Base-by-base conservation (phyloP, 208 protist species). In the Naegleria fowleri region DNA sequence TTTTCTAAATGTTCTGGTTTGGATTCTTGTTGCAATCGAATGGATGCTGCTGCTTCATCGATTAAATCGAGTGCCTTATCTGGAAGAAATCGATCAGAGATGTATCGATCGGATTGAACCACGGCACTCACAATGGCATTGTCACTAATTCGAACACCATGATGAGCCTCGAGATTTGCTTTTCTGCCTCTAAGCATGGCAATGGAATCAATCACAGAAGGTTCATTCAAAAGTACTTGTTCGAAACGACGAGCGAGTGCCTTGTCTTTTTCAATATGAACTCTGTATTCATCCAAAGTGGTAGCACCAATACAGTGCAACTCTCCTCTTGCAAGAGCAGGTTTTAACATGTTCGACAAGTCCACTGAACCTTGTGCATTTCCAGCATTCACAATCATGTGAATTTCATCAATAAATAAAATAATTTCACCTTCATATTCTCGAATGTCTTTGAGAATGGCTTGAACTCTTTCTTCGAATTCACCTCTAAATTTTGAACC, bases 11-110 rank as follows among this genome's bases (percentile, higher is more conserved):
- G 92, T 93, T 99, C 98, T 0, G 98, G 98, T 93, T 99, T 98
- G 4, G 96, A 98, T 92, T 99, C 97, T 91, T 98, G 95, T 94
- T 98, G 95, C 76, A 99, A 93, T 48, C 96, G 94, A 91, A 98
- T 92, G 19, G 95, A 96, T 85, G 97, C 97, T 90, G 96, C 94
- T 1, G 98, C 98, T 93, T 99, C 99, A 92, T 99, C 98, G 41
- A 99, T 94, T 16, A 99, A 94, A 94, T 99, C 99, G 88, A 99
- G 99, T 2, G 98, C 98, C 94, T 99, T 99, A 94, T 99, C 99
- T 15, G 99, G 99, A 43, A 99, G 95, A 90, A 98, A 98, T 19
- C 98, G 94, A 51, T 98, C 95, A 9, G 96, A 95, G 83, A 99
- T 98, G 94, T 99, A 99, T 39, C 98, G 94, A 92, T 99, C 93